phyloP scores from a whole-genome alignment of 345 rosid genomes.

The Lepidium africanum region DNA sequence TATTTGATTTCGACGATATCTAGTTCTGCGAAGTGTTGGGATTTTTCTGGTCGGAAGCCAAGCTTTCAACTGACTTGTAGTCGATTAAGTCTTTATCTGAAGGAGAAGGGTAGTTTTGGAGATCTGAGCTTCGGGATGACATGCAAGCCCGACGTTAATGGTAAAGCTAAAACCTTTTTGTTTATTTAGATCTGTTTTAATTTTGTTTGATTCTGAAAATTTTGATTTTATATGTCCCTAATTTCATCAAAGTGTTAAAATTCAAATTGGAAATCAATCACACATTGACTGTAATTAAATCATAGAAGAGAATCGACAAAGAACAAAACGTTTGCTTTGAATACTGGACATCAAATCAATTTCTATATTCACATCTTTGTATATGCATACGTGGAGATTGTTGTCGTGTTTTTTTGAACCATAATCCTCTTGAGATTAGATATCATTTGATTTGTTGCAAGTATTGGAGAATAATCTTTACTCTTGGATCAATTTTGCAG shows the following conservation, averaged over 20 bases:
- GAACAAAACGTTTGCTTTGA: no score
- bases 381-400: no score
- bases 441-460: no score
- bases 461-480: background rate
- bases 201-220: background rate
- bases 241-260: background rate
- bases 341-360: no score
- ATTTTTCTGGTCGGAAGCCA: constrained; percentile 30
- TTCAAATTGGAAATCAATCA: background rate
- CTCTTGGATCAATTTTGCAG: background rate
- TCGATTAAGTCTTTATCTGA: constrained; percentile 67
- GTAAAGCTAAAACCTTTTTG: constrained; percentile 10
- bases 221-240: no score
- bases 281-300: no score
- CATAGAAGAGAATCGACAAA: background rate
- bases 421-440: no score
- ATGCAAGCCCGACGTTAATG: constrained; percentile 36
- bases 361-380: no score
- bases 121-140: constrained; percentile 65
- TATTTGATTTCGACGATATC: constrained; percentile 33
- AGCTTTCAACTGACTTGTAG: constrained; percentile 63
- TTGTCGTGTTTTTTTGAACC: no score
- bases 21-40: constrained; percentile 41
- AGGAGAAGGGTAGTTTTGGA: constrained; percentile 61
- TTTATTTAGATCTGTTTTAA: background rate